Base-by-base conservation (phyloP, 2,329 filamentous ascomycete genomes). In the Hymenoscyphus albidus region DNA sequence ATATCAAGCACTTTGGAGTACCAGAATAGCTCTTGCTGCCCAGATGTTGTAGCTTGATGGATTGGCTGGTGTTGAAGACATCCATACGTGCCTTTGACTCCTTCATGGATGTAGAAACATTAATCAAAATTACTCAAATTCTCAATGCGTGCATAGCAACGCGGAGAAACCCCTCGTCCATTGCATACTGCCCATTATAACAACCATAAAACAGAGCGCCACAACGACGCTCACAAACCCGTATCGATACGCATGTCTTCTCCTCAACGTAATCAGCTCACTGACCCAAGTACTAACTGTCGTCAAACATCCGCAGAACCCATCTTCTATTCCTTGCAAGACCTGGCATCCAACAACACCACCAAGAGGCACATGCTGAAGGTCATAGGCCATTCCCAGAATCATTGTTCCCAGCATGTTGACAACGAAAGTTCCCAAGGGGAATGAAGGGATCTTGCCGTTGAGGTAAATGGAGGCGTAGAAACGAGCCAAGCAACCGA, bases 341-440 rank as follows among this genome's bases (percentile, higher is more conserved):
- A 91, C 83, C 76, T 90, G 88, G 67, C 89, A 93, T 0, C 86
- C 87, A 0, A 87, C 72, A 1, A 84, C 74, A 0, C 84, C 83
- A 4, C 80, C 80, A 1, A 81, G 68, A 0, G 81, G 83, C 0
- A 82, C 83, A 72, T 92, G 92, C 68, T 92, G 90, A 60, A 97
- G 78, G 73, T 96, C 90, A 80, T 85, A 96, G 38, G 87, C 84
- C 82, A 92, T 88, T 14, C 86, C 93, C 59, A 96, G 76, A 16
- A 97, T 77, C 0, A 83, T 83, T 0, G 91, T 93, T 4, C 93
- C 94, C 14, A 89, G 75, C 4, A 96, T 80, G 72, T 98, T 98
- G 35, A 90, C 92, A 0, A 80, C 78, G 71, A 97, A 97, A 0
- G 94, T 98, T 2, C 94, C 94, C 0, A 97, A 76, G 0, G 94